Evolutionary conservation across 768 basidiomycete genomes (phyloP).

Genomic region (Hypholoma fasciculare): DNA sequence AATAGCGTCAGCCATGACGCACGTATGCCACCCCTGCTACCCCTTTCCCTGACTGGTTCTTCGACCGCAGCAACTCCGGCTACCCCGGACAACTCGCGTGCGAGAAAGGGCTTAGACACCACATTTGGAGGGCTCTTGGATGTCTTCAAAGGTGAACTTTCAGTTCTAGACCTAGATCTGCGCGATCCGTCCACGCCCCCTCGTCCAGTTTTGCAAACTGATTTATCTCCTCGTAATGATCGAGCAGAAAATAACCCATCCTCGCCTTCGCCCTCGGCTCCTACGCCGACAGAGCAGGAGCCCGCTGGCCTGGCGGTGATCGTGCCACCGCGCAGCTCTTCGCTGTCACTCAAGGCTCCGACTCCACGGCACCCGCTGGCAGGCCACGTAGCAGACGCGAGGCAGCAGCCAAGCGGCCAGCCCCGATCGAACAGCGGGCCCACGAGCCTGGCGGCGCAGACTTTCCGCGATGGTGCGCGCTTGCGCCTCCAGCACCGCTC

Average conservation of each 20-base stretch:
- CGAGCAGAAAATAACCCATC: slow-evolving; percentile 18
- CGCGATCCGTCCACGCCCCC: slow-evolving; percentile 63
- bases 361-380: slow-evolving; percentile 9
- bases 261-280: slow-evolving; percentile 1
- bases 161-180: slow-evolving; percentile 70
- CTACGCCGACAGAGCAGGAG: slow-evolving; percentile 6
- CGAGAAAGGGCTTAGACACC: slow-evolving; percentile 32
- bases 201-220: slow-evolving; percentile 34
- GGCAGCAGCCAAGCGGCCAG: slow-evolving; percentile 34
- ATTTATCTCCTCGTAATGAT: slow-evolving; percentile 28
- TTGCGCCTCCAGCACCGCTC: slow-evolving; percentile 70
- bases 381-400: background rate
- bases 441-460: slow-evolving; percentile 21
- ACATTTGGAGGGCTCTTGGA: slow-evolving; percentile 63
- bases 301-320: slow-evolving; percentile 26
- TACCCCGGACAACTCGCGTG: slow-evolving; percentile 14
- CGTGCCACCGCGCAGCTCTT: slow-evolving; percentile 51
- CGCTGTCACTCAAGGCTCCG: slow-evolving; percentile 38
- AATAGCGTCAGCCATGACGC: slow-evolving; percentile 70
- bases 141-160: slow-evolving; percentile 74
- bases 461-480: slow-evolving; percentile 22
- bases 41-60: slow-evolving; percentile 17
- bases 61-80: slow-evolving; percentile 16
- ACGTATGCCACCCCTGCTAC: slow-evolving; percentile 41
- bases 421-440: slow-evolving; percentile 44